phyloP scores from a whole-genome alignment of 306 rosid species.

The Fragaria vesca region DNA sequence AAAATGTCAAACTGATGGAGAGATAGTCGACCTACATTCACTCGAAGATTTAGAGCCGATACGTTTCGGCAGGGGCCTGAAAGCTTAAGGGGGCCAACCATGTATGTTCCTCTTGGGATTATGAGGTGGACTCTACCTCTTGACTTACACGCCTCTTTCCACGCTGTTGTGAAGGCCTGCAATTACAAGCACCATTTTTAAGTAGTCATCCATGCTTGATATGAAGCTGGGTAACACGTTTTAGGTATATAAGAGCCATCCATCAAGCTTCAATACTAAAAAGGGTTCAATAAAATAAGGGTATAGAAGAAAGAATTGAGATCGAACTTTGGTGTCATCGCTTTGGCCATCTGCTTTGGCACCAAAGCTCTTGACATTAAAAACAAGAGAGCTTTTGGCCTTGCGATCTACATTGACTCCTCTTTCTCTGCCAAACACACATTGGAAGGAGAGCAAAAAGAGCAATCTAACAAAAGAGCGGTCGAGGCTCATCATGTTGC shows the following conservation, averaged over 20 bases:
- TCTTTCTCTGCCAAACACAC: too few relatives aligned
- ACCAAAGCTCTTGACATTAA: too few relatives aligned
- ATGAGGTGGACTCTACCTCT: slow-evolving; percentile 34
- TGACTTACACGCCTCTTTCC: slow-evolving; percentile 44
- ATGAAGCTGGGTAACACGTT: background rate
- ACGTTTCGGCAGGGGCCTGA: slow-evolving; percentile 45
- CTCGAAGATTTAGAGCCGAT: slow-evolving; percentile 28
- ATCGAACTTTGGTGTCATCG: slow-evolving; percentile 36
- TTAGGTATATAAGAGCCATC: background rate
- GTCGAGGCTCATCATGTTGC: too few relatives aligned
- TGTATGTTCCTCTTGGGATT: slow-evolving; percentile 44
- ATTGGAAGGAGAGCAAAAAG: too few relatives aligned
- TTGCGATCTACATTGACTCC: too few relatives aligned
- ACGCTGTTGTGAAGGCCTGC: slow-evolving; percentile 42
- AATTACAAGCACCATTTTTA: slow-evolving; percentile 11
- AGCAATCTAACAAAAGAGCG: too few relatives aligned
- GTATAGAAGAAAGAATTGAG: background rate
- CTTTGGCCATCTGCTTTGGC: background rate
- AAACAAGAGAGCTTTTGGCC: too few relatives aligned
- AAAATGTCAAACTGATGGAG: background rate
- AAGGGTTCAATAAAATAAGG: background rate
- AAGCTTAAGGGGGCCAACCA: slow-evolving; percentile 38
- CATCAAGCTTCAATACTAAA: background rate
- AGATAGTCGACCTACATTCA: slow-evolving; percentile 35
- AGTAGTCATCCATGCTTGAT: background rate